These are phyloP conservation scores for Wolfiporia cocos DNA, from an alignment of 1,284 basidiomycete genomes.

Conservation along the genomic window DNA sequence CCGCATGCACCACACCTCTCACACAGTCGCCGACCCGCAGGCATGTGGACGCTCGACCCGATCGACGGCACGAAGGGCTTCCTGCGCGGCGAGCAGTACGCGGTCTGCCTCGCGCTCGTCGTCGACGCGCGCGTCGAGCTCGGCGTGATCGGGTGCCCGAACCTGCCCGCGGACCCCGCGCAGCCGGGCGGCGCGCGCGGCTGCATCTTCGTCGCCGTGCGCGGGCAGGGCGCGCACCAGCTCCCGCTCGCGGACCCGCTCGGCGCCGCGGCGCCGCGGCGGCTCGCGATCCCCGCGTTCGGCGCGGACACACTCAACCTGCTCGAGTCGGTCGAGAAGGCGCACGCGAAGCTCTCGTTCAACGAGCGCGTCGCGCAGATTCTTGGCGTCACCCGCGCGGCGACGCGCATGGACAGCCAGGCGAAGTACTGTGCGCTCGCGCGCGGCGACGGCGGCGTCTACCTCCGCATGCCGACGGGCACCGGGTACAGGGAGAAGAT, in stretches of 20 bases:
- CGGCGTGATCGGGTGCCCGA: conserved; percentile 95
- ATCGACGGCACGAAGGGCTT: conserved; percentile 96
- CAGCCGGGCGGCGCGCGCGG: conserved; percentile 62
- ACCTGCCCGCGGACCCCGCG: conserved; percentile 65
- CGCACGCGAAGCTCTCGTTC: conserved; percentile 85
- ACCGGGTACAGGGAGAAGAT: conserved; percentile 25
- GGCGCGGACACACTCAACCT: conserved; percentile 53
- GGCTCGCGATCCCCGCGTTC: conserved; percentile 42
- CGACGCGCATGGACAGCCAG: conserved; percentile 95
- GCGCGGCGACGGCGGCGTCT: conserved; percentile 85
- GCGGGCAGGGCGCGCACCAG: conserved; percentile 79
- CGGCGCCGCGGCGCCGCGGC: conserved; percentile 28
- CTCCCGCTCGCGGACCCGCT: conserved; percentile 30
- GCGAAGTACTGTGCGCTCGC: conserved; percentile 92
- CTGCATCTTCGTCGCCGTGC: conserved; percentile 79
- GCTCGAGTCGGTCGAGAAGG: conserved; percentile 92
- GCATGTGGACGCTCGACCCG: conserved; percentile 90
- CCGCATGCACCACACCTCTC: background rate
- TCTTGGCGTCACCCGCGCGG: conserved; percentile 60
- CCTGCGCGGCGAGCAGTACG: conserved; percentile 94
- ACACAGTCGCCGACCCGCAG: conserved; percentile 28
- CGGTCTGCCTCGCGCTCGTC: conserved; percentile 91
- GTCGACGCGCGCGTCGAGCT: conserved; percentile 81
- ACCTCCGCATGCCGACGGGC: conserved; percentile 87
- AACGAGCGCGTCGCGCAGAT: conserved; percentile 71